These are phyloP conservation scores for Hypoxylon sp. DNA, from an alignment of 2,329 filamentous ascomycete genomes.

Conservation along the genomic window DNA sequence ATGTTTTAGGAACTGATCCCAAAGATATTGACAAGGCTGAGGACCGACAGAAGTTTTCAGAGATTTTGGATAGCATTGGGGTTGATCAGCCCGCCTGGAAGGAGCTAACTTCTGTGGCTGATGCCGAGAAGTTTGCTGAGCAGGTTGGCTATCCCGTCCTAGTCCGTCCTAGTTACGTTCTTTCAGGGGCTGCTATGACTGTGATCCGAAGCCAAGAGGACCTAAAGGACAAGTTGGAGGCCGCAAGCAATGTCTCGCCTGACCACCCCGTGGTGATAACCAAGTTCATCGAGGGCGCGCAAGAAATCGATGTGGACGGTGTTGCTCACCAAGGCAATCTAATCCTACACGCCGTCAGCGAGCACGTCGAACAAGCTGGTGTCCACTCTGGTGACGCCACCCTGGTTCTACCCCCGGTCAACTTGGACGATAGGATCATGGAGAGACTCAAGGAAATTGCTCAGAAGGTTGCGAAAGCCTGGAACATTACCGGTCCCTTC, in stretches of 20 bases:
- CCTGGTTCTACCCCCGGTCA: conserved; percentile 88
- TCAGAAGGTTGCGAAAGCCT: conserved; percentile 94
- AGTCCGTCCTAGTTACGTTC: conserved; percentile 93
- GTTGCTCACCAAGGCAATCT: conserved; percentile 90
- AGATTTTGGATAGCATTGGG: conserved; percentile 96
- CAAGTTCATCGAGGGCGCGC: conserved; percentile 96
- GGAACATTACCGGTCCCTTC: conserved; percentile 97
- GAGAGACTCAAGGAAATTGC: conserved; percentile 95
- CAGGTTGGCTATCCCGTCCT: conserved; percentile 93
- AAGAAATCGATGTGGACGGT: conserved; percentile 97
- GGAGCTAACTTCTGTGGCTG: conserved; percentile 90
- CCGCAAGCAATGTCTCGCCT: conserved; percentile 90
- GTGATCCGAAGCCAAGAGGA: conserved; percentile 91
- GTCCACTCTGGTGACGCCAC: conserved; percentile 99
- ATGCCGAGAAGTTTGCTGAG: conserved; percentile 88
- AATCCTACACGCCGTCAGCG: conserved; percentile 90
- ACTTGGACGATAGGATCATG: conserved; percentile 83
- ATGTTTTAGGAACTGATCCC: conserved; percentile 92
- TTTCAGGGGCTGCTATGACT: conserved; percentile 98
- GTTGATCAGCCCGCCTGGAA: conserved; percentile 99
- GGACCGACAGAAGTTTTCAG: conserved; percentile 97
- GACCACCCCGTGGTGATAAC: conserved; percentile 98
- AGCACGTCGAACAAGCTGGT: conserved; percentile 97
- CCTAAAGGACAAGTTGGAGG: conserved; percentile 93
- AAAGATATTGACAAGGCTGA: conserved; percentile 98